Conservation (phyloP, 2,329 filamentous ascomycete species). For the Penicillium sp. region DNA sequence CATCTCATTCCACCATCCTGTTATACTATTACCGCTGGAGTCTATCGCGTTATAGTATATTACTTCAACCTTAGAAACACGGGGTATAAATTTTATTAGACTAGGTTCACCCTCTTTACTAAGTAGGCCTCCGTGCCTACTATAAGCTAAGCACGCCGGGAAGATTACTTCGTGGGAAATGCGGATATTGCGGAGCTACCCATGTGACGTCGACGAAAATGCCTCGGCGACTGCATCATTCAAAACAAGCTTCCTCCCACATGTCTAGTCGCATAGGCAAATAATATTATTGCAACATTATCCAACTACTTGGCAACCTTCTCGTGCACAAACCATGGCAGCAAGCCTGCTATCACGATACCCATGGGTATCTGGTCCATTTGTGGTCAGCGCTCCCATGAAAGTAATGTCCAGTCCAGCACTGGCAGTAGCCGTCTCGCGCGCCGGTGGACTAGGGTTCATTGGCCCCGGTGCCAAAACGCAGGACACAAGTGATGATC, state of each 20-base stretch:
- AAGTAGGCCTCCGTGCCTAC: no score
- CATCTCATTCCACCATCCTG: neutral
- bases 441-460: conserved; percentile 49
- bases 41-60: no score
- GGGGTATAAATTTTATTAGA: no score
- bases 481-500: conserved; percentile 23
- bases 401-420: conserved; percentile 52
- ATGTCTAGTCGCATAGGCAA: no score
- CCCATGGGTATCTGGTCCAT: conserved; percentile 52
- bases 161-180: neutral
- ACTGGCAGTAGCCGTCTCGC: conserved; percentile 54
- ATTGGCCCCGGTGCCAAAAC: conserved; percentile 49
- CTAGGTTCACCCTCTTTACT: no score
- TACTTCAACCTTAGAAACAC: no score
- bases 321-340: conserved; percentile 8
- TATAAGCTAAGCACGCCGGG: no score
- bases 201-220: conserved; percentile 1
- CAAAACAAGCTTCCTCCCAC: neutral
- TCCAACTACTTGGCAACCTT: neutral
- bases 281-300: neutral
- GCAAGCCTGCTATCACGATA: conserved; percentile 34
- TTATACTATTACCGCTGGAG: no score
- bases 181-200: neutral
- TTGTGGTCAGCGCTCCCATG: conserved; percentile 63
- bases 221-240: neutral